Percentiles rank a stretch among this genome's conserved stretches.
phyloP scores from a whole-genome alignment of 345 rosid species.

The Citrus hindsii region DNA sequence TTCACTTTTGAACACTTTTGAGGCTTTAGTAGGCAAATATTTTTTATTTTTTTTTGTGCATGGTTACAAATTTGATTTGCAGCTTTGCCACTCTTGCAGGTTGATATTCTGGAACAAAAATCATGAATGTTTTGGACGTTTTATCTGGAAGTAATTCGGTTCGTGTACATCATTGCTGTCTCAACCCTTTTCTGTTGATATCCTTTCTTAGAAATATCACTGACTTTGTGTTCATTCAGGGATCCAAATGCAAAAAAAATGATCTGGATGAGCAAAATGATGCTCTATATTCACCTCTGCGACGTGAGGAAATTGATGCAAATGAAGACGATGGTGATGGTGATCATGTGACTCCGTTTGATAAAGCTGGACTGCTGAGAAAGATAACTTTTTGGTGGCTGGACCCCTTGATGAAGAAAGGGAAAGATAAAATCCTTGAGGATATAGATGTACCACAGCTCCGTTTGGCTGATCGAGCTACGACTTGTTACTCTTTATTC shows the following conservation, averaged over 20 bases:
- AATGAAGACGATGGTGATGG: neutral
- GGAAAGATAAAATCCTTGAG: slow-evolving; percentile 36
- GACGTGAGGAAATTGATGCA: slow-evolving; percentile 17
- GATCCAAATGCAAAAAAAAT: neutral
- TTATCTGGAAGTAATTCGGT: too few species aligned
- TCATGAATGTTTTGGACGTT: too few species aligned
- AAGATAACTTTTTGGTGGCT: slow-evolving; percentile 55
- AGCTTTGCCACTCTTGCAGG: too few species aligned
- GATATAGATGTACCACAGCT: slow-evolving; percentile 43
- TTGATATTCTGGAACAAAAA: too few species aligned
- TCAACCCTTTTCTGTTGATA: too few species aligned
- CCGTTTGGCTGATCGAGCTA: slow-evolving; percentile 31
- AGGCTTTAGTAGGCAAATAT: too few species aligned
- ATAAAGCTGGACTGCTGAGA: slow-evolving; percentile 39
- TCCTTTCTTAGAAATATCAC: slow-evolving; percentile 33
- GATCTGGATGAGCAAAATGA: neutral
- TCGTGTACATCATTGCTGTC: too few species aligned
- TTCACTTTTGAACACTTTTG: too few species aligned
- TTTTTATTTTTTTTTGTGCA: too few species aligned
- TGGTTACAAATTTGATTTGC: too few species aligned
- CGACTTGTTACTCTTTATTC: slow-evolving; percentile 36
- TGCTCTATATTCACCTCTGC: slow-evolving; percentile 33
- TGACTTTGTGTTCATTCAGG: slow-evolving; percentile 22
- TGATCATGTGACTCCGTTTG: slow-evolving; percentile 34
- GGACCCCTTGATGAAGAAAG: slow-evolving; percentile 45